These are phyloP conservation scores for Vanderwaltozyma tropicalis DNA, from an alignment of 805 yeast species.

Conservation along the genomic window DNA sequence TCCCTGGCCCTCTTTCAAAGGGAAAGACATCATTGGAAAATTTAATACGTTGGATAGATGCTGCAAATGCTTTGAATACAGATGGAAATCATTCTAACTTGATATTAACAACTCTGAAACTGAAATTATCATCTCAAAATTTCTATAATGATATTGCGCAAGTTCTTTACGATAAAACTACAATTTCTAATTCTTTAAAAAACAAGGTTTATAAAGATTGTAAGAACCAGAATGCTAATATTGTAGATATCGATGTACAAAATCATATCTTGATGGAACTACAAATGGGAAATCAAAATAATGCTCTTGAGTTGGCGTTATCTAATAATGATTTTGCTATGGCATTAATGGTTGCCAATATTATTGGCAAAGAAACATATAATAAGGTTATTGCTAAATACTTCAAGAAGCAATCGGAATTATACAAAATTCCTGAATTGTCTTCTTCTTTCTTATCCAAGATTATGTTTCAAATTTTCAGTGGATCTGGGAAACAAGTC, in stretches of 20 bases:
- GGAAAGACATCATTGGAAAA: conserved; percentile 52
- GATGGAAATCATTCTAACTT: background rate
- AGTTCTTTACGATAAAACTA: conserved; percentile 18
- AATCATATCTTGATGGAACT: conserved; percentile 13
- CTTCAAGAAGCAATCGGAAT: background rate
- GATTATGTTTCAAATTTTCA: conserved; percentile 47
- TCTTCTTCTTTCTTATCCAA: conserved; percentile 35
- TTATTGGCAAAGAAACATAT: conserved; percentile 34
- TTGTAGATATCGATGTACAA: background rate
- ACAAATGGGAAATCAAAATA: conserved; percentile 53
- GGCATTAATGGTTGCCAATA: conserved; percentile 59
- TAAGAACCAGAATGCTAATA: background rate
- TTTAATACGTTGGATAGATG: conserved; percentile 55
- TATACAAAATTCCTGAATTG: too few species aligned
- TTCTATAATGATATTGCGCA: conserved; percentile 27
- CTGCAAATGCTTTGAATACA: conserved; percentile 10
- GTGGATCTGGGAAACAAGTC: conserved; percentile 48
- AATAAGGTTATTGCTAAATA: background rate
- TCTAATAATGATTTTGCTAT: conserved; percentile 64
- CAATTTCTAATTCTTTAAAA: background rate
- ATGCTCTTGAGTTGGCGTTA: conserved; percentile 55
- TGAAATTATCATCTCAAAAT: background rate
- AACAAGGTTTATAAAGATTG: background rate
- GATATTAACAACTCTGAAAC: background rate
- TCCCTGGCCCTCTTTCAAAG: conserved; percentile 42